Evolutionary conservation across 2,329 filamentous ascomycete species (phyloP).

Genomic region (Pseudocercospora ulei): DNA sequence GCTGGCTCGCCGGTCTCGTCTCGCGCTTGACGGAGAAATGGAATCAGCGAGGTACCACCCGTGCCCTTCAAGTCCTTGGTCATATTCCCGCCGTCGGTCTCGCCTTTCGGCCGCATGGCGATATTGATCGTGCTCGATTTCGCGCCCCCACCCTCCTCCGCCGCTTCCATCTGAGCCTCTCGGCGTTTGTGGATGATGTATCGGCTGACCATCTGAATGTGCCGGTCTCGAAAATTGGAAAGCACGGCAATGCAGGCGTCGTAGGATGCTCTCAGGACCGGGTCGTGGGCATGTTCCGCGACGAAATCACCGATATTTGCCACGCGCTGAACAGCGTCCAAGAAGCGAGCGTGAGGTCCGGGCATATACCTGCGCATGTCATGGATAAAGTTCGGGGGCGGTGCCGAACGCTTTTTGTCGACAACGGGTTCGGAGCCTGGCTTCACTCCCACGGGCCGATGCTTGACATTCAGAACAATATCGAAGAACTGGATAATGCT

Average conservation of each 20-base stretch:
- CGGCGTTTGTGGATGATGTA: constrained; percentile 88
- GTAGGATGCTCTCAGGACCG: constrained; percentile 65
- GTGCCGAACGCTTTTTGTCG: constrained; percentile 39
- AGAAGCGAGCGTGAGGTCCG: constrained; percentile 77
- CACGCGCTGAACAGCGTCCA: constrained; percentile 66
- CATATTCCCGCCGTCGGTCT: constrained; percentile 37
- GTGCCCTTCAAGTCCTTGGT: constrained; percentile 68
- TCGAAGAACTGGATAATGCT: constrained; percentile 97
- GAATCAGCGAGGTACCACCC: constrained; percentile 84
- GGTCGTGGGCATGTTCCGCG: constrained; percentile 51
- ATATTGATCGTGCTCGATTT: constrained; percentile 39
- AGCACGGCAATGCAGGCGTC: constrained; percentile 81
- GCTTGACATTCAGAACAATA: constrained; percentile 76
- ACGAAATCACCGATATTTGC: constrained; percentile 85
- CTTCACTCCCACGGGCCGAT: constrained; percentile 76
- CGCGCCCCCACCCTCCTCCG: constrained; percentile 32
- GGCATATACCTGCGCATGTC: constrained; percentile 99
- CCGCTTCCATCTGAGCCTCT: constrained; percentile 45
- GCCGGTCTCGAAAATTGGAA: constrained; percentile 72
- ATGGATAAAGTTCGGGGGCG: constrained; percentile 70
- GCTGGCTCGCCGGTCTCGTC: constrained; percentile 93
- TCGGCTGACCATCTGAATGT: constrained; percentile 89
- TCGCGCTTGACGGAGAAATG: constrained; percentile 90
- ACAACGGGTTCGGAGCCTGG: constrained; percentile 33
- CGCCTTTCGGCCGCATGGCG: constrained; percentile 28